Conservation (phyloP, 257 asterid genomes). For the Jasminum sambac region DNA sequence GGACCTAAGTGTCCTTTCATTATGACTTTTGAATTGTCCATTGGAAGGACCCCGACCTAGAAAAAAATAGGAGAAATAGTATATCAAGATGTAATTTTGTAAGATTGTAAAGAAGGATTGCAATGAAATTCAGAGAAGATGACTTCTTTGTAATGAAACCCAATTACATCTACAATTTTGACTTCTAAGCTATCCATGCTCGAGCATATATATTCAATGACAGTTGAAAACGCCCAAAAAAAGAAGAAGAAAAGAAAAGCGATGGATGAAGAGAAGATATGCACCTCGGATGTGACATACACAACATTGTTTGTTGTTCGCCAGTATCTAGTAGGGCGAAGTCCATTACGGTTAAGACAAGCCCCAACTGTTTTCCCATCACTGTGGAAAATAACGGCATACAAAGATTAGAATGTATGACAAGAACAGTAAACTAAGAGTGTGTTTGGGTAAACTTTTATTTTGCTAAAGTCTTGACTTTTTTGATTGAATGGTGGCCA, state of each 20-base stretch:
- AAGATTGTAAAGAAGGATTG: neutral
- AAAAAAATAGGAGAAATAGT: slow-evolving; percentile 27
- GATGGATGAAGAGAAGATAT: slow-evolving; percentile 24
- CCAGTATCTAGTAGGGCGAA: slow-evolving; percentile 99
- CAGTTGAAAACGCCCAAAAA: neutral
- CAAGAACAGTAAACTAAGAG: too few relatives aligned
- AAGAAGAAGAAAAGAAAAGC: neutral
- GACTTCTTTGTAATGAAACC: too few relatives aligned
- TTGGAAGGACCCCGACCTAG: slow-evolving; percentile 94
- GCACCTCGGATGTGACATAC: slow-evolving; percentile 98
- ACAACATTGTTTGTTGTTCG: slow-evolving; percentile 87
- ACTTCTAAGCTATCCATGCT: neutral
- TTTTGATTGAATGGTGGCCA: too few relatives aligned
- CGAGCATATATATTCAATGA: neutral
- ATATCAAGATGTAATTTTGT: slow-evolving; percentile 14
- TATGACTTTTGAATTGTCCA: slow-evolving; percentile 82
- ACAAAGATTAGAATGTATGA: slow-evolving; percentile 3
- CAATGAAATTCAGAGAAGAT: neutral
- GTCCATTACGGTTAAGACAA: slow-evolving; percentile 98
- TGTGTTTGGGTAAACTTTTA: too few relatives aligned
- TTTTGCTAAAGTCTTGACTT: too few relatives aligned
- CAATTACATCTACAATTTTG: too few relatives aligned
- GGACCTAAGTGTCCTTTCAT: slow-evolving; percentile 99
- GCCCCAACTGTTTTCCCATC: slow-evolving; percentile 99
- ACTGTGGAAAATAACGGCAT: slow-evolving; percentile 40